These are phyloP conservation scores for Boletus rufocinnamomeus DNA, from an alignment of 768 basidiomycete species.

Conservation along the genomic window DNA sequence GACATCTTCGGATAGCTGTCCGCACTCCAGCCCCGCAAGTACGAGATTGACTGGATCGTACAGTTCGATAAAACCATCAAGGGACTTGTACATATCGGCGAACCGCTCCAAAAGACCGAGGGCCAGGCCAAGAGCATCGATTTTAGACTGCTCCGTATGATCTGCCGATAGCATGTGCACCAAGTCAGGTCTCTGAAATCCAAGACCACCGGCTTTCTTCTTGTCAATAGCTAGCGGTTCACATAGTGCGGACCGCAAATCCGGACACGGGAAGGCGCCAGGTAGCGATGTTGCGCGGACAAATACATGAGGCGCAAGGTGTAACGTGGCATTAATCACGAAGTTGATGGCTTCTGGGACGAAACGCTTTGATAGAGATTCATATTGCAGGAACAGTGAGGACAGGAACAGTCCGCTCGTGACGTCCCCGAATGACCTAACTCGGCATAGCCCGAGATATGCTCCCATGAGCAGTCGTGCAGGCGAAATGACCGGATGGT, in stretches of 20 bases:
- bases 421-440: conserved; percentile 74
- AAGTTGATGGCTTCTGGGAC: conserved; percentile 92
- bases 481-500: conserved; percentile 85
- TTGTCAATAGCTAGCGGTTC: conserved; percentile 39
- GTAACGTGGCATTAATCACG: conserved; percentile 64
- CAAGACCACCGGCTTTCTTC: conserved; percentile 43
- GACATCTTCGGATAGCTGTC: conserved; percentile 49
- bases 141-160: conserved; percentile 63
- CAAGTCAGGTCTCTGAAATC: conserved; percentile 50
- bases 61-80: conserved; percentile 85
- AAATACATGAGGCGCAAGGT: conserved; percentile 69
- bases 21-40: conserved; percentile 52
- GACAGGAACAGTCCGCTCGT: conserved; percentile 88
- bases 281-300: conserved; percentile 51
- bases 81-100: conserved; percentile 73
- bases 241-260: conserved; percentile 58
- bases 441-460: conserved; percentile 82
- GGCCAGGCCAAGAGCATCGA: conserved; percentile 64
- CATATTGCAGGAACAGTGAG: conserved; percentile 83
- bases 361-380: conserved; percentile 78
- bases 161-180: conserved; percentile 39
- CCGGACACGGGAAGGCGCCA: conserved; percentile 70
- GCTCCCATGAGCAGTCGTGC: conserved; percentile 87
- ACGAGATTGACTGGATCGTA: conserved; percentile 67
- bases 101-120: conserved; percentile 66